A percentile compares a stretch with the other conserved stretches of the same genome.
These are phyloP conservation scores for Suhomyces chickasaworum DNA, from an alignment of 1,139 yeast species.

Conservation along the genomic window DNA sequence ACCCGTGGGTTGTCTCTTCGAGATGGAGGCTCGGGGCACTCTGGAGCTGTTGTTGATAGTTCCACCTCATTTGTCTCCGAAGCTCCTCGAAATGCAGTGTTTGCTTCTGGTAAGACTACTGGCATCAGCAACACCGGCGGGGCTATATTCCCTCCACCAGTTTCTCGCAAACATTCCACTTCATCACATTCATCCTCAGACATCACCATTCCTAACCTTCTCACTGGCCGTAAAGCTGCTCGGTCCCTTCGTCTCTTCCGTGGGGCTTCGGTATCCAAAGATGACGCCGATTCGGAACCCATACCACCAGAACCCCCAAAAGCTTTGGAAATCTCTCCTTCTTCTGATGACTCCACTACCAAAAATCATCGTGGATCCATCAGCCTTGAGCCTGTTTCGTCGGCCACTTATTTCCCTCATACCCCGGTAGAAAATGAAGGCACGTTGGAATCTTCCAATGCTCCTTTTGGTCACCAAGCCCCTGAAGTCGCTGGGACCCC, in stretches of 20 bases:
- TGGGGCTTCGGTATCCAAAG: slow-evolving; percentile 23
- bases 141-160: not conserved
- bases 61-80: not conserved
- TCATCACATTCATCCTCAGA: slow-evolving; percentile 10
- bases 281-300: slow-evolving; percentile 11
- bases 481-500: not conserved
- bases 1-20: not conserved
- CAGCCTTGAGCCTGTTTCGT: slow-evolving; percentile 54
- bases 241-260: slow-evolving; percentile 39
- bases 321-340: not conserved
- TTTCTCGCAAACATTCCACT: slow-evolving; percentile 7
- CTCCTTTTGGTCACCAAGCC: not conserved
- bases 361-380: not conserved
- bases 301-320: not conserved
- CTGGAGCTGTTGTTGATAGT: not conserved
- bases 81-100: not conserved
- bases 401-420: slow-evolving; percentile 72
- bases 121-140: not conserved
- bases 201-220: slow-evolving; percentile 15
- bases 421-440: slow-evolving; percentile 24
- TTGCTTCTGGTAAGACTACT: not conserved
- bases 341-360: not conserved
- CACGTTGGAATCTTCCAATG: not conserved
- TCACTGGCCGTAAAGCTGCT: slow-evolving; percentile 45
- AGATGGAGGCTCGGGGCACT: not conserved